Percentiles rank a stretch among this genome's conserved stretches.
Evolutionary conservation across 495 filamentous ascomycete genomes (phyloP).

Genomic region (Penicillium steckii): DNA sequence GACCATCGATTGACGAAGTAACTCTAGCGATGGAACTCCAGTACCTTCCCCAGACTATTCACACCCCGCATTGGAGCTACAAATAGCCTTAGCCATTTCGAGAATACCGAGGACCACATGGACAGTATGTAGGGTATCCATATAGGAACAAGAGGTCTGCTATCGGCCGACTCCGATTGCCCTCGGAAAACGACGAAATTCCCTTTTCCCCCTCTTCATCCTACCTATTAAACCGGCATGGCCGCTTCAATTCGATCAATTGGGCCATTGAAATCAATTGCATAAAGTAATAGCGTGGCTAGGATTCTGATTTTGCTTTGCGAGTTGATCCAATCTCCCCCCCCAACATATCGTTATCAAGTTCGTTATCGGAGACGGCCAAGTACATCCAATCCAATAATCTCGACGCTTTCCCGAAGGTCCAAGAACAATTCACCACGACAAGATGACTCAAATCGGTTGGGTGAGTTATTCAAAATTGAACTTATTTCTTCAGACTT

Average conservation of each 20-base stretch:
- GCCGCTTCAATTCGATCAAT: not conserved
- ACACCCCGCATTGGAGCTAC: not conserved
- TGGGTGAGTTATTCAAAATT: conserved; percentile 29
- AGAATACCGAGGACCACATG: conserved; percentile 2
- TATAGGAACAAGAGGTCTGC: not conserved
- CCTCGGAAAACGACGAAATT: conserved; percentile 24
- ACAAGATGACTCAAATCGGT: conserved; percentile 40
- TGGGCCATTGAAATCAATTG: not conserved
- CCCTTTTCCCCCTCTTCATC: conserved; percentile 14
- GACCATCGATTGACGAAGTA: not conserved
- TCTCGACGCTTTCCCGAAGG: not conserved
- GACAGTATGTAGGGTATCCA: not conserved
- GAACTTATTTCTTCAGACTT: not conserved
- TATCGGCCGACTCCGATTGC: conserved; percentile 32
- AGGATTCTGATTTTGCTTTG: not conserved
- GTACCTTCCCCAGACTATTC: not conserved
- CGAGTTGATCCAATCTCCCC: not conserved
- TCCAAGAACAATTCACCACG: not conserved
- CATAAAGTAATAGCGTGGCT: not conserved
- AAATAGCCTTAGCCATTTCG: conserved; percentile 3
- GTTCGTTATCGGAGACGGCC: not conserved
- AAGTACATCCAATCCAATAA: not conserved
- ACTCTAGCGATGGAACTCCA: not conserved
- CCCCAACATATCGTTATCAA: not conserved
- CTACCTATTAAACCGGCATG: not conserved